Percentiles rank a stretch among this genome's conserved stretches.
Conservation (phyloP, 306 rosid species). For the Sphenostylis stenocarpa region DNA sequence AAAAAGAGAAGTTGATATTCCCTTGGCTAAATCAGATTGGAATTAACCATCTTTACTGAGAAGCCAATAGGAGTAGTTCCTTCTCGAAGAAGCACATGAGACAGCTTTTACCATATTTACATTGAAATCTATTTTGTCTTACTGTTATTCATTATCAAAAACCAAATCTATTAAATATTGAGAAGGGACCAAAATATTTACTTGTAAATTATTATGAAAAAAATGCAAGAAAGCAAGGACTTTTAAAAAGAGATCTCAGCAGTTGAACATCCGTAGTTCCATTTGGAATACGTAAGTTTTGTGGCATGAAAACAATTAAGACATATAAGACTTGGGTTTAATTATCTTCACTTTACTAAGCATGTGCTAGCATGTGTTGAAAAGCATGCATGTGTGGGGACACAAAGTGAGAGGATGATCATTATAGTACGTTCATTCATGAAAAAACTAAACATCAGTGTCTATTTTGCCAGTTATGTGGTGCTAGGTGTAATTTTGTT, state of each 20-base stretch:
- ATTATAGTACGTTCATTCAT: constrained; percentile 17
- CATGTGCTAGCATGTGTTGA: constrained; percentile 33
- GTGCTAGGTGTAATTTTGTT: neutral
- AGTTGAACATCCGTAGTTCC: neutral
- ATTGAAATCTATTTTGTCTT: neutral
- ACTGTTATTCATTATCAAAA: neutral
- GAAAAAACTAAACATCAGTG: neutral
- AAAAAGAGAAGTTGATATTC: neutral
- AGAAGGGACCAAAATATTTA: neutral
- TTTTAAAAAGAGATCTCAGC: neutral
- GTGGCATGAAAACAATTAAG: neutral
- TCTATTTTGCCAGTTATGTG: neutral
- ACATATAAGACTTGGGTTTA: neutral
- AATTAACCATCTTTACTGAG: neutral
- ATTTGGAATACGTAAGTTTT: neutral
- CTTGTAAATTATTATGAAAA: neutral
- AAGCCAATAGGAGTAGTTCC: neutral
- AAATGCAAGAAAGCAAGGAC: neutral
- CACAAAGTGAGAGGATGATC: constrained; percentile 1
- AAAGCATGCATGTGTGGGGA: constrained; percentile 22
- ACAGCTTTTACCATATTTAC: neutral
- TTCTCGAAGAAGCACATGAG: neutral
- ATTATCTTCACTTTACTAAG: neutral
- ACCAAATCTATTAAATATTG: neutral
- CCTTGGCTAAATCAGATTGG: neutral